Evolutionary conservation across 768 basidiomycete genomes (phyloP), one percentile per base, ranked within the genome.

Genomic region (Phanerochaete sordida): DNA sequence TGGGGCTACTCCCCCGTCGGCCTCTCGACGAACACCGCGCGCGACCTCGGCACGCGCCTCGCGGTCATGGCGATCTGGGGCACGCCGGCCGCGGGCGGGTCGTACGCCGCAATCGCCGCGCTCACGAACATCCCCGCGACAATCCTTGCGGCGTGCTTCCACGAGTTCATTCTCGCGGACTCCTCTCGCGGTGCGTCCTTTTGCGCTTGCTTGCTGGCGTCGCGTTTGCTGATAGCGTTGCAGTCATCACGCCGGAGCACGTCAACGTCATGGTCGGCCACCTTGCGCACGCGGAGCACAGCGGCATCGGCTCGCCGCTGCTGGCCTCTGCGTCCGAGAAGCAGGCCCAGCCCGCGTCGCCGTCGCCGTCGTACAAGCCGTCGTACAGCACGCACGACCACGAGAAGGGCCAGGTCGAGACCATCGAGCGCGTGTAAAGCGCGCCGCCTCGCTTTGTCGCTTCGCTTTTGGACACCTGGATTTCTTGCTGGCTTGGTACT

Each of bases 51-150:
- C 19, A 83, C 77, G 2, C 82, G 87, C 4, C 62, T 89, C 19
- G 79, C 80, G 68, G 82, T 78, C 0, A 67, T 90, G 69, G 77
- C 84, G 0, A 81, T 88, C 61, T 89, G 84, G 81, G 87, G 87
- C 24, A 67, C 49, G 8, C 64, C 68, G 65, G 85, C 84, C 24
- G 70, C 73, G 28, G 86, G 85, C 33, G 81, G 80, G 16, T 58
- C 66, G 3, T 89, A 88, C 66, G 80, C 83, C 6, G 88, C 86
- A 11, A 80, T 88, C 43, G 67, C 86, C 0, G 84, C 87, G 1
- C 76, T 88, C 43, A 84, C 84, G 0, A 88, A 86, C 65, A 84
- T 88, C 63, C 84, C 84, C 3, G 84, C 85, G 2, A 88, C 80
- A 12, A 49, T 86, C 26, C 69, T 85, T 46, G 84, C 78, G 21